phyloP scores from a whole-genome alignment of 2,329 filamentous ascomycete species.

The Sporothrix euskadiensis region DNA sequence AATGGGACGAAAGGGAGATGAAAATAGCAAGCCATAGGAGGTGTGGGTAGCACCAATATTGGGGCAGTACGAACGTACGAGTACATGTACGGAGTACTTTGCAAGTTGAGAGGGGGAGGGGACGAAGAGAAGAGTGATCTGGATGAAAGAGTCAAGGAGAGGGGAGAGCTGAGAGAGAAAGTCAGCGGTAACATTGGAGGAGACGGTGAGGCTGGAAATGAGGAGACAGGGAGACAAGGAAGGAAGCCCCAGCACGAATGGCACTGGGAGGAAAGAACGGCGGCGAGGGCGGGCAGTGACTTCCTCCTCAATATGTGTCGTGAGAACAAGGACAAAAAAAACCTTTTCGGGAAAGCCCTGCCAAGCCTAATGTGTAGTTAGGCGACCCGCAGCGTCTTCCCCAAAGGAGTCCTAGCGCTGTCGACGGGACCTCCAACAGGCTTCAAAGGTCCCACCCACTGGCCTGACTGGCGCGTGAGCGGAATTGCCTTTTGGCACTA shows the following conservation, averaged over 20 bases:
- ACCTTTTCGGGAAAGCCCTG: constrained; percentile 7
- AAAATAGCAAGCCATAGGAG: not conserved
- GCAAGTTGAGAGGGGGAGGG: not conserved
- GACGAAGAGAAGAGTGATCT: not conserved
- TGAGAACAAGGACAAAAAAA: not conserved
- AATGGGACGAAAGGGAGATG: not conserved
- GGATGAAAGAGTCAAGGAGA: too few species aligned
- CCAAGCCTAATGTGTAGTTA: not conserved
- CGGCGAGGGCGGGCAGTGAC: not conserved
- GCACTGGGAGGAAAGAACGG: not conserved
- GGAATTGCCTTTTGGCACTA: constrained; percentile 20
- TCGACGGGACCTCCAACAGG: not conserved
- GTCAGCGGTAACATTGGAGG: not conserved
- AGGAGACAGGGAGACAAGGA: not conserved
- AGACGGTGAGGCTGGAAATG: constrained; percentile 28
- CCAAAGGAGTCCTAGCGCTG: not conserved
- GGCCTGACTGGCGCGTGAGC: constrained; percentile 3
- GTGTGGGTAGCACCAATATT: constrained; percentile 20
- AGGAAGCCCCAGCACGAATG: not conserved
- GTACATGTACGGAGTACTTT: too few species aligned
- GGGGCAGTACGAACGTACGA: too few species aligned
- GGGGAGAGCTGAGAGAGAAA: not conserved
- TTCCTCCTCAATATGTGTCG: not conserved
- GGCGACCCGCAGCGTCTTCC: not conserved
- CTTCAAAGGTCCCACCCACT: not conserved